These are phyloP conservation scores for Imleria badia DNA, from an alignment of 768 basidiomycete species.

Conservation along the genomic window DNA sequence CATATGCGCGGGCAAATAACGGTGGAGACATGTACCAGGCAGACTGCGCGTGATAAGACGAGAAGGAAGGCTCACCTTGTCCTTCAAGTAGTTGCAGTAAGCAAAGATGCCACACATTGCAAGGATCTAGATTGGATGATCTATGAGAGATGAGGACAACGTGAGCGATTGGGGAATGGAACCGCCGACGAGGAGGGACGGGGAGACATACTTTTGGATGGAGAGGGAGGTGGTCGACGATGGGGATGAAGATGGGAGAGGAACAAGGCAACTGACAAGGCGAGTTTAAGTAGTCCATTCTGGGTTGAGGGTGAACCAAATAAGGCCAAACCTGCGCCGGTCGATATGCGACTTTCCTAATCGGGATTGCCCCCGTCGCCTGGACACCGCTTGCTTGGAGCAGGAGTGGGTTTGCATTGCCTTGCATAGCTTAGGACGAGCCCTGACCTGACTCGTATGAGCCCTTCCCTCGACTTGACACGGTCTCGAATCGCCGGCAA, in stretches of 20 bases:
- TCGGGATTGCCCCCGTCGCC: conserved; percentile 15
- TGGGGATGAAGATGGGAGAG: conserved; percentile 23
- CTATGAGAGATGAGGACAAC: background rate
- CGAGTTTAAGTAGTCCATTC: conserved; percentile 31
- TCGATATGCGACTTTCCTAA: conserved; percentile 2
- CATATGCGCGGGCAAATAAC: conserved; percentile 7
- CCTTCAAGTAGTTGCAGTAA: conserved; percentile 92
- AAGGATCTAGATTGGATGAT: conserved; percentile 2
- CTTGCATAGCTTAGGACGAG: conserved; percentile 4
- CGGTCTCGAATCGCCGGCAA: background rate
- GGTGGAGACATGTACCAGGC: background rate
- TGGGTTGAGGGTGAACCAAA: conserved; percentile 36
- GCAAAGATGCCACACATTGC: conserved; percentile 94
- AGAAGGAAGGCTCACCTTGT: conserved; percentile 65
- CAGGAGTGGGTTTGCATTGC: conserved; percentile 13
- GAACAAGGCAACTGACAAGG: background rate
- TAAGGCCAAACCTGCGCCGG: conserved; percentile 24
- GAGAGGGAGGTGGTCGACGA: conserved; percentile 11
- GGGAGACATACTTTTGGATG: conserved; percentile 11
- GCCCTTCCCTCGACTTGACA: background rate
- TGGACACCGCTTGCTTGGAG: conserved; percentile 13
- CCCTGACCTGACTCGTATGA: background rate
- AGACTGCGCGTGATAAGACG: background rate
- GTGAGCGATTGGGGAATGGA: background rate
- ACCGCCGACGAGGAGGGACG: background rate